A percentile compares a stretch with the other conserved stretches of the same genome.
Conservation (phyloP, 495 filamentous ascomycete species). For the Chaetomidium leptoderma region DNA sequence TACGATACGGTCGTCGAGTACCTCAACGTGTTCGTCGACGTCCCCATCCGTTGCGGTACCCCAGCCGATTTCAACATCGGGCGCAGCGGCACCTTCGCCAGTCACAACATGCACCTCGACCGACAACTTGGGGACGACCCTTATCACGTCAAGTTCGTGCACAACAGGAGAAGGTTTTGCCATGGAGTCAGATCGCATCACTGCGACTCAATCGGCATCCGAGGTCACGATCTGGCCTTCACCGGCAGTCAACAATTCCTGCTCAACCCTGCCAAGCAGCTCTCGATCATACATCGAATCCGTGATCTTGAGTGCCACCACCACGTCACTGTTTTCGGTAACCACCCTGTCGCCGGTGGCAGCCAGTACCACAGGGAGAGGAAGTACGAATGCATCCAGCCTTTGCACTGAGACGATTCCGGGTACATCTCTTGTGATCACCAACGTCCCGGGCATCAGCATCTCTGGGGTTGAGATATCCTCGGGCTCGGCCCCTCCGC, state of each 20-base stretch:
- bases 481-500: constrained; percentile 10
- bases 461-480: neutral
- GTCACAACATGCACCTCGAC: neutral
- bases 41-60: neutral
- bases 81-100: neutral
- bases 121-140: no score
- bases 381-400: neutral
- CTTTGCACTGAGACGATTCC: neutral
- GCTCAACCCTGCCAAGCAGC: constrained; percentile 5
- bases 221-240: constrained; percentile 12
- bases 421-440: no score
- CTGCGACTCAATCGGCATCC: constrained; percentile 4
- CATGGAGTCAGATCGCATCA: neutral
- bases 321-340: neutral
- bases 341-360: neutral
- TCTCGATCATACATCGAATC: neutral
- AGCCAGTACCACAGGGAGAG: neutral
- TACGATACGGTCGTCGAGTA: constrained; percentile 18
- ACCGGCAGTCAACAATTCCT: constrained; percentile 5
- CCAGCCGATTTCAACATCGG: neutral
- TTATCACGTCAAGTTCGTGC: constrained; percentile 10
- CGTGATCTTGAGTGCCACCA: neutral
- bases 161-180: neutral
- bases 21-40: neutral
- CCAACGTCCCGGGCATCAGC: neutral